Conservation (phyloP, 2,329 filamentous ascomycete genomes). For the Xylariaceae sp. region DNA sequence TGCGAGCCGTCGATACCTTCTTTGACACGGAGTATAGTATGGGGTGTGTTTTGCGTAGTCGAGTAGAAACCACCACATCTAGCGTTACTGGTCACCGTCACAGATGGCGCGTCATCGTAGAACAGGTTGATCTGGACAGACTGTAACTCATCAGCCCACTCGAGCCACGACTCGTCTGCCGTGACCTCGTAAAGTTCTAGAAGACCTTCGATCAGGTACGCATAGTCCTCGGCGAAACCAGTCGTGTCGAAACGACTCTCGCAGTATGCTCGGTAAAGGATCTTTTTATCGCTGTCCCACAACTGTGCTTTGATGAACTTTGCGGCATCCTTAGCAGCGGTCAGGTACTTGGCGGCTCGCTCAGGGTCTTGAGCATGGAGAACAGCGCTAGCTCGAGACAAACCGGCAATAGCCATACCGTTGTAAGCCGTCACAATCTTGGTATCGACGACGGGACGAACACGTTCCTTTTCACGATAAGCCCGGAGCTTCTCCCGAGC, state of each 20-base stretch:
- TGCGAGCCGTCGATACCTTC: conserved; percentile 92
- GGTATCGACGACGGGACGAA: conserved; percentile 73
- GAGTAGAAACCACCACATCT: conserved; percentile 66
- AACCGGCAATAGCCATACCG: conserved; percentile 75
- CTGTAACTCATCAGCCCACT: conserved; percentile 79
- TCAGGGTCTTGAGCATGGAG: conserved; percentile 53
- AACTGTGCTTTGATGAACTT: conserved; percentile 67
- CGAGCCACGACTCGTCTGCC: conserved; percentile 66
- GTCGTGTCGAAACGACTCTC: conserved; percentile 58
- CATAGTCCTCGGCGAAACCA: conserved; percentile 92
- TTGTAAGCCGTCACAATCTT: conserved; percentile 89
- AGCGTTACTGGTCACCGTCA: conserved; percentile 35
- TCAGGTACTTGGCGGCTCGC: conserved; percentile 48
- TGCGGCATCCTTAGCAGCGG: conserved; percentile 62
- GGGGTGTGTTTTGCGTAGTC: conserved; percentile 55
- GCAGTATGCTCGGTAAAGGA: conserved; percentile 69
- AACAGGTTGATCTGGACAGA: conserved; percentile 69
- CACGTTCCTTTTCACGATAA: conserved; percentile 68
- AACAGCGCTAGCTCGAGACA: conserved; percentile 69
- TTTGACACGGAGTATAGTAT: conserved; percentile 81
- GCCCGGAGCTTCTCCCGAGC: conserved; percentile 64
- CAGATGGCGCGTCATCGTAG: conserved; percentile 54
- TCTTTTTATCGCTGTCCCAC: conserved; percentile 58
- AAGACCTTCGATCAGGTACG: conserved; percentile 77
- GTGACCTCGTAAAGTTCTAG: conserved; percentile 81